These are phyloP conservation scores for Tetrastigma voinierianum DNA, from an alignment of 164 flowering plant species.

Conservation along the genomic window DNA sequence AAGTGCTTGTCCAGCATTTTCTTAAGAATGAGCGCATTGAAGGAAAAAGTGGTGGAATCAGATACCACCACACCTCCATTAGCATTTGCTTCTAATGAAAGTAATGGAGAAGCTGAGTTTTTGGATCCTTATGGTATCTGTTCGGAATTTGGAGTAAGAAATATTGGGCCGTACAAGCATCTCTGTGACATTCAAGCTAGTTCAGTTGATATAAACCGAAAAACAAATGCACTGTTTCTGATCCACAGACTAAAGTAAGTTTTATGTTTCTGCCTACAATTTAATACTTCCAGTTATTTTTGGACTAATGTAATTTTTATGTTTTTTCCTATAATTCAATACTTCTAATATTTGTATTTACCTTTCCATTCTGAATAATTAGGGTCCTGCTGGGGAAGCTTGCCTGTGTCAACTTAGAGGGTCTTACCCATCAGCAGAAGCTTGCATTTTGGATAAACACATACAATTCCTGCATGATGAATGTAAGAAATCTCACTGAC, in stretches of 20 bases:
- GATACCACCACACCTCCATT: constrained; percentile 10
- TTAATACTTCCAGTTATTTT: neutral
- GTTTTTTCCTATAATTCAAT: too few relatives aligned
- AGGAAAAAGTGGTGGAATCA: constrained; percentile 29
- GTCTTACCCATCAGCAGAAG: constrained; percentile 46
- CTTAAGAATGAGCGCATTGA: constrained; percentile 37
- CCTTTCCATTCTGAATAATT: neutral
- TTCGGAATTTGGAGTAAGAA: constrained; percentile 12
- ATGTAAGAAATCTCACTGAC: constrained; percentile 22
- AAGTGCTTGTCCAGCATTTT: constrained; percentile 51
- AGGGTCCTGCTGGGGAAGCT: constrained; percentile 41
- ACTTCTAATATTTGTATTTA: neutral
- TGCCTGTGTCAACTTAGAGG: constrained; percentile 27
- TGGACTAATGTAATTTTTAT: constrained; percentile 30
- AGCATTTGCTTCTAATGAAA: constrained; percentile 16
- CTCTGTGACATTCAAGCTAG: constrained; percentile 25
- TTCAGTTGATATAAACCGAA: constrained; percentile 29
- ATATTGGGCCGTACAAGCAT: constrained; percentile 30
- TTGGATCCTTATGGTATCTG: constrained; percentile 41
- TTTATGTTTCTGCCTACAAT: too few relatives aligned
- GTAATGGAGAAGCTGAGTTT: constrained; percentile 13
- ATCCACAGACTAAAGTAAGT: constrained; percentile 42
- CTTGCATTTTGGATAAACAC: constrained; percentile 52
- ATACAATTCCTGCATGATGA: constrained; percentile 48
- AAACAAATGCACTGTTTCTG: constrained; percentile 32